These are phyloP conservation scores for Harrya chromipes DNA, from an alignment of 768 basidiomycete species.

Conservation along the genomic window DNA sequence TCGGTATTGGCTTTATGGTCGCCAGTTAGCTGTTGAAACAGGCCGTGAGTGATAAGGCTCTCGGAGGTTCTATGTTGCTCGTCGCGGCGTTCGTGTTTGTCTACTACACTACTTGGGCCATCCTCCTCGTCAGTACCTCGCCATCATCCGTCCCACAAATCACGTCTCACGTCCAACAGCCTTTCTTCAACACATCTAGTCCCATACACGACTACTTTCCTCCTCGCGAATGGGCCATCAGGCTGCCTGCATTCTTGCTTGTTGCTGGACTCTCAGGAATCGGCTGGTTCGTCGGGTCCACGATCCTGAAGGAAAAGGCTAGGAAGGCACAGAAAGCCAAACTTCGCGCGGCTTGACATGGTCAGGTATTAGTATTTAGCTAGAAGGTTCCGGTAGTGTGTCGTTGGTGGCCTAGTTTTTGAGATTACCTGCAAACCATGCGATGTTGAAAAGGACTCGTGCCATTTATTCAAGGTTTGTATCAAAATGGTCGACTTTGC, in stretches of 20 bases:
- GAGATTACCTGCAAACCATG: no score
- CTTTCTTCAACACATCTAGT: conserved; percentile 76
- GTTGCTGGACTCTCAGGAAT: conserved; percentile 79
- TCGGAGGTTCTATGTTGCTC: conserved; percentile 80
- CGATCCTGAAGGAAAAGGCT: conserved; percentile 70
- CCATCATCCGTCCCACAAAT: neutral
- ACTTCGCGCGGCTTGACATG: conserved; percentile 52
- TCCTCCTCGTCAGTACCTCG: conserved; percentile 64
- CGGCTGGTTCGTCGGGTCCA: conserved; percentile 74
- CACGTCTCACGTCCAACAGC: conserved; percentile 40
- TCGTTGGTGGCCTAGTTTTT: no score
- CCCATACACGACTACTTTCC: conserved; percentile 81
- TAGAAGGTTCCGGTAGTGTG: no score
- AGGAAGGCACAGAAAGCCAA: conserved; percentile 64
- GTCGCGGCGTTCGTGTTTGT: conserved; percentile 72
- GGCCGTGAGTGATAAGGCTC: conserved; percentile 76
- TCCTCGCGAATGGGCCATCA: conserved; percentile 87
- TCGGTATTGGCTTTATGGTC: neutral
- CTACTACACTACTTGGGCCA: conserved; percentile 92
- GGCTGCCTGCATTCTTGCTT: conserved; percentile 80
- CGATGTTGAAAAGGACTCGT: no score
- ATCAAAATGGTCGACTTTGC: no score
- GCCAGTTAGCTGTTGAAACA: conserved; percentile 29
- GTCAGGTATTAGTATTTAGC: no score
- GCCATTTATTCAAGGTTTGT: no score